Base-by-base conservation (phyloP, 2,329 filamentous ascomycete genomes). In the Aspergillus sp. region DNA sequence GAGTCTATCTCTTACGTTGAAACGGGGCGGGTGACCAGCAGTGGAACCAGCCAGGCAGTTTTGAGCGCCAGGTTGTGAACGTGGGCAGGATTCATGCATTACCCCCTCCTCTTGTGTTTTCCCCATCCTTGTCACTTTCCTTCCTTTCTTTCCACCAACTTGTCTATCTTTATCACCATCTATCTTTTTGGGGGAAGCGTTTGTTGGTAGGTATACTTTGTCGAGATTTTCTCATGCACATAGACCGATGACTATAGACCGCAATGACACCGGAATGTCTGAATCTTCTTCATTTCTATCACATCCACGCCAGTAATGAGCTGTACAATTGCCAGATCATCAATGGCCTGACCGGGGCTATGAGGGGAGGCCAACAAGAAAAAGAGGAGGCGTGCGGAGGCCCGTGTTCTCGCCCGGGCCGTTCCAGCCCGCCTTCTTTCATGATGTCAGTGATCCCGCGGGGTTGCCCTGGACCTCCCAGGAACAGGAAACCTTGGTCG, bases 381-480 rank as follows among this genome's bases (percentile, higher is more conserved):
- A 30, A 32, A 15, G 38, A 44, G 47, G 36, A 54, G 30, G 39
- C 44, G 58, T 57, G 57, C 58, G 53, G 52, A 59, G 52, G 39
- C n/a, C 38, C 41, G 54, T 50, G 48, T 39, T 42, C 32, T 47
- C 30, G 52, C 54, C 49, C 47, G 51, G 41, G 23, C 44, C 13
- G 55, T 42, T 52, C 55, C 55, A 58, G 55, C 17, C 55, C 55
- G 47, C 48, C 32, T 42, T 44, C 39, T 48, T 58, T 55, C 47
- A 67, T 68, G 66, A 66, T 66, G 64, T 68, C 66, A 68, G 59
- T 54, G 52, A 38, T 54, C 50, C 60, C 59, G 66, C 64, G 66
- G 66, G 64, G 63, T 62, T 62, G 38, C 27, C 21, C 27, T 38
- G 57, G 38, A 42, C 59, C 30, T 36, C 30, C 48, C 62, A 65